phyloP scores from a whole-genome alignment of 345 rosid genomes.

The Eucalyptus pumila region DNA sequence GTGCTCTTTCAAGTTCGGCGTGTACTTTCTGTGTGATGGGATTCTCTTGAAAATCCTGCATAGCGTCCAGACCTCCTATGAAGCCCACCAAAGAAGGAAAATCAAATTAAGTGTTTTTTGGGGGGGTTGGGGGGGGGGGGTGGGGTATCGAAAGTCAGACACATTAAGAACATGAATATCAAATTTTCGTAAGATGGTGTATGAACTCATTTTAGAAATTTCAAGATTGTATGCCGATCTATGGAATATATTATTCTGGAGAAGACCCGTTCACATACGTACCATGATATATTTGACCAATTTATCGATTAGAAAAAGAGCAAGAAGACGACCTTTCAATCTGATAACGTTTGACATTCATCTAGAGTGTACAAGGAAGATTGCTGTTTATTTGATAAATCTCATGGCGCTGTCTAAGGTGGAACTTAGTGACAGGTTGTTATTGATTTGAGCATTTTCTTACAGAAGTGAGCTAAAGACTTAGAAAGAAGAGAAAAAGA shows the following conservation, averaged over 20 bases:
- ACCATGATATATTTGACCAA: background rate
- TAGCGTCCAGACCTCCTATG: slow-evolving; percentile 81
- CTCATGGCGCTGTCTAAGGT: background rate
- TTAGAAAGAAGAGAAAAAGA: background rate
- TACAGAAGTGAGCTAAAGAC: background rate
- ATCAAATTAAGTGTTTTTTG: background rate
- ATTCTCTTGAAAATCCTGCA: slow-evolving; percentile 67
- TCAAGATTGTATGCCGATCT: background rate
- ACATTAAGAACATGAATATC: background rate
- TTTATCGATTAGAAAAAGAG: background rate
- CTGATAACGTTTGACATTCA: background rate
- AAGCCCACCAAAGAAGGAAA: background rate
- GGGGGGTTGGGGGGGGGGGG: background rate
- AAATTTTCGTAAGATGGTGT: background rate
- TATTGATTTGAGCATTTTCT: background rate
- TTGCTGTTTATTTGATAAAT: background rate
- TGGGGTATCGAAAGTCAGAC: background rate
- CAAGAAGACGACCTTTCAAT: background rate
- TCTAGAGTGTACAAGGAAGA: background rate
- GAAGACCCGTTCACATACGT: background rate
- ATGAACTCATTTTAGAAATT: background rate
- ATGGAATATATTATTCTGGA: background rate
- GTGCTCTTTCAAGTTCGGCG: slow-evolving; percentile 5
- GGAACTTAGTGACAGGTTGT: background rate
- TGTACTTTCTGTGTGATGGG: slow-evolving; percentile 26